Conservation (phyloP, 2,329 filamentous ascomycete species). For the Trichoderma atroviride region DNA sequence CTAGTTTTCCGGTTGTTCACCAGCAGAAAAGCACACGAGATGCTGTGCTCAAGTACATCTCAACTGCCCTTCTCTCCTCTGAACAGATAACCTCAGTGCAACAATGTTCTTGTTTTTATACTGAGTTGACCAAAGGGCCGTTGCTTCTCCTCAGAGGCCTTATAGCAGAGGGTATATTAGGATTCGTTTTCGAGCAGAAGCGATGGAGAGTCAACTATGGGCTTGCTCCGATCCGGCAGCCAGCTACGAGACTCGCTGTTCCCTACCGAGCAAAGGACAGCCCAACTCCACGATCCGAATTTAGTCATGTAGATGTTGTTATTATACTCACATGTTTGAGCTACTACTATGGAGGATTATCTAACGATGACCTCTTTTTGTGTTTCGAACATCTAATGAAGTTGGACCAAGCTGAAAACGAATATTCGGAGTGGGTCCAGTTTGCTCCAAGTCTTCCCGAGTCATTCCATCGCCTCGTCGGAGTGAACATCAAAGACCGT, state of each 20-base stretch:
- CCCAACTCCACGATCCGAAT: conserved; percentile 59
- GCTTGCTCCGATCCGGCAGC: conserved; percentile 46
- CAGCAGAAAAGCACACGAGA: conserved; percentile 37
- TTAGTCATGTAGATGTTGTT: conserved; percentile 63
- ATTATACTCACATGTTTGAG: conserved; percentile 58
- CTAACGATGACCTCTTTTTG: conserved; percentile 51
- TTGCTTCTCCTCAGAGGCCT: conserved; percentile 59
- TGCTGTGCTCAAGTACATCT: conserved; percentile 50
- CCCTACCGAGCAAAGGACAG: conserved; percentile 63
- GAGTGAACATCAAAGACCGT: conserved; percentile 62
- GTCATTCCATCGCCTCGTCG: conserved; percentile 46
- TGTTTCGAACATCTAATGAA: conserved; percentile 51
- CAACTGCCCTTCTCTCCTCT: conserved; percentile 34
- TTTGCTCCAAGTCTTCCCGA: conserved; percentile 39
- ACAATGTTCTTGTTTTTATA: conserved; percentile 40
- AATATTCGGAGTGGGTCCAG: conserved; percentile 56
- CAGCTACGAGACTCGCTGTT: conserved; percentile 54
- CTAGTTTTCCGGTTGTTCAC: conserved; percentile 46
- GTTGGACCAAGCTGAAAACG: conserved; percentile 53
- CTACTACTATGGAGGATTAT: conserved; percentile 61
- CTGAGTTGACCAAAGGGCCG: conserved; percentile 36
- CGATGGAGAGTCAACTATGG: conserved; percentile 69
- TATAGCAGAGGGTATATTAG: conserved; percentile 56
- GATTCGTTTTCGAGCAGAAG: conserved; percentile 58
- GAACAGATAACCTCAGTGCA: conserved; percentile 43